These are phyloP conservation scores for Boletus patriciae DNA, from an alignment of 768 basidiomycete species.

Conservation along the genomic window DNA sequence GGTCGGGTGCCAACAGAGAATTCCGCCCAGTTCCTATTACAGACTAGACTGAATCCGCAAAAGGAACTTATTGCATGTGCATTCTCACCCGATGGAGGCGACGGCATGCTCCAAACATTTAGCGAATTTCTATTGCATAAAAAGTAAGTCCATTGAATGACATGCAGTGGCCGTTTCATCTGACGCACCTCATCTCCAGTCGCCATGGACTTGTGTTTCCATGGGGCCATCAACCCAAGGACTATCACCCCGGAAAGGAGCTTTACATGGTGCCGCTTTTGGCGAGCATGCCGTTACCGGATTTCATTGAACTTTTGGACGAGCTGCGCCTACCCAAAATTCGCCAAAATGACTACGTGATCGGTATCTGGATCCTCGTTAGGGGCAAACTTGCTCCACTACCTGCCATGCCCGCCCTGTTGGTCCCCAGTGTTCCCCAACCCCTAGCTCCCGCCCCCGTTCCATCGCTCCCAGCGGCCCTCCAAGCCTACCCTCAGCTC, in stretches of 20 bases:
- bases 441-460: slow-evolving; percentile 14
- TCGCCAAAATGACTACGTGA: slow-evolving; percentile 63
- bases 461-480: slow-evolving; percentile 24
- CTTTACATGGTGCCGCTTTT: slow-evolving; percentile 81
- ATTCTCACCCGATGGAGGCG: slow-evolving; percentile 55
- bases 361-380: slow-evolving; percentile 83
- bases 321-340: slow-evolving; percentile 65
- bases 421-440: slow-evolving; percentile 10
- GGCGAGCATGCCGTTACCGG: slow-evolving; percentile 67
- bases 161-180: slow-evolving; percentile 10
- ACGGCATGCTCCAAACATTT: slow-evolving; percentile 54
- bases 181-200: slow-evolving; percentile 39
- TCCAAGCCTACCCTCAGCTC: slow-evolving; percentile 36
- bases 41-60: slow-evolving; percentile 70
- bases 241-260: slow-evolving; percentile 77
- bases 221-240: slow-evolving; percentile 75
- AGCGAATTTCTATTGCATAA: slow-evolving; percentile 70
- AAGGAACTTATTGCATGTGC: slow-evolving; percentile 82
- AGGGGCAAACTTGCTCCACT: slow-evolving; percentile 72
- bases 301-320: slow-evolving; percentile 83
- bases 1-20: slow-evolving; percentile 79
- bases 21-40: slow-evolving; percentile 75
- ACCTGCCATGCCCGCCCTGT: slow-evolving; percentile 26
- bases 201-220: slow-evolving; percentile 87
- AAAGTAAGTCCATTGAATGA: slow-evolving; percentile 49